Conservation (phyloP, 441 rosid species). For the Populus tomentosa region DNA sequence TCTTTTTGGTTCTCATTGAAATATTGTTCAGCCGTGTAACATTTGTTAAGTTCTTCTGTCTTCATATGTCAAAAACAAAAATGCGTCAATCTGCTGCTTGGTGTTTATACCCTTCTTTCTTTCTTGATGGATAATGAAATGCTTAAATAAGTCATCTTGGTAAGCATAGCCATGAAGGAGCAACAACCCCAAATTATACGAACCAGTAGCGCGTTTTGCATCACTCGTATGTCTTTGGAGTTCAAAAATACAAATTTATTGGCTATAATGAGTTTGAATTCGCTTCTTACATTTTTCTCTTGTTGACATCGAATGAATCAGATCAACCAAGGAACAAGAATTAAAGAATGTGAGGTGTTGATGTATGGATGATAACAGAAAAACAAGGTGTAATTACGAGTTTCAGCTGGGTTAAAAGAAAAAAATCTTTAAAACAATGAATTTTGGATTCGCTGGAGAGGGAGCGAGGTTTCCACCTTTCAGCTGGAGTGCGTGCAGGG, state of each 20-base stretch:
- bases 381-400: not conserved
- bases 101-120: too few relatives aligned
- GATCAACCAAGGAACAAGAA: not conserved
- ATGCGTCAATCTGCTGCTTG: too few relatives aligned
- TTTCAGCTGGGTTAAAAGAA: not conserved
- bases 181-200: too few relatives aligned
- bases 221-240: not conserved
- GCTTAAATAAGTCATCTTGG: too few relatives aligned
- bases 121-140: too few relatives aligned
- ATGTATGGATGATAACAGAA: not conserved
- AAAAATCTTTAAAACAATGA: not conserved
- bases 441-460: not conserved
- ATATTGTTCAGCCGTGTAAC: too few relatives aligned
- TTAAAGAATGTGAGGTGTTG: not conserved
- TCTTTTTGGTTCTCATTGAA: too few relatives aligned
- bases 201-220: not conserved
- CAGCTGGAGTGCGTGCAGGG: constrained; percentile 69
- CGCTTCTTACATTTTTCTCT: constrained; percentile 18
- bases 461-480: not conserved
- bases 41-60: too few relatives aligned
- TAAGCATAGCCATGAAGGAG: too few relatives aligned
- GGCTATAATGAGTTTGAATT: constrained; percentile 19
- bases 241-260: constrained; percentile 20
- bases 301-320: constrained; percentile 16
- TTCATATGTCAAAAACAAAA: too few relatives aligned